A percentile compares a stretch with the other conserved stretches of the same genome.
Conservation (phyloP, 495 filamentous ascomycete genomes). For the Tuber umbilicatum region DNA sequence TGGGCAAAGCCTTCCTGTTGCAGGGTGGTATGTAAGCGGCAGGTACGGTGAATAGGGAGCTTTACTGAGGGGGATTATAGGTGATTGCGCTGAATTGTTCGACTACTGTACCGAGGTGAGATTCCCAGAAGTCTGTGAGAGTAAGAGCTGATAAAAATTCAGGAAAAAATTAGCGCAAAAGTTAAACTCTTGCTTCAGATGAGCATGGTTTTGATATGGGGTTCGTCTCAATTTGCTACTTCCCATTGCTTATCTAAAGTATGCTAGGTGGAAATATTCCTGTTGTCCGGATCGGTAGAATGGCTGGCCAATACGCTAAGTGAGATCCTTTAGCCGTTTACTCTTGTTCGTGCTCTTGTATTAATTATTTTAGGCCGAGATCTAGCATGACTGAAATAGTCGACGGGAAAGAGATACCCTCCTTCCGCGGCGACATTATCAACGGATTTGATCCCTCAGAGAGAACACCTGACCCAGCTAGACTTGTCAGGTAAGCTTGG, state of each 20-base stretch:
- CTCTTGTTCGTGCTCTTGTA: background rate
- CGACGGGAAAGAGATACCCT: constrained; percentile 72
- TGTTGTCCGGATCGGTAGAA: constrained; percentile 87
- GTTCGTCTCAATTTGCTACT: constrained; percentile 37
- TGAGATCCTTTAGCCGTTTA: constrained; percentile 31
- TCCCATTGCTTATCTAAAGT: constrained; percentile 12
- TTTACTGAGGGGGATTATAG: constrained; percentile 35
- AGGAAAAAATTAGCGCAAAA: constrained; percentile 79
- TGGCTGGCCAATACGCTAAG: constrained; percentile 96
- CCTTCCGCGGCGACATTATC: constrained; percentile 90
- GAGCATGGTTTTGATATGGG: constrained; percentile 88
- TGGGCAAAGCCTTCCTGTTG: constrained; percentile 87
- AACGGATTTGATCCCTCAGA: constrained; percentile 74
- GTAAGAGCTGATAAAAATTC: constrained; percentile 14
- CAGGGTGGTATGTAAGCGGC: constrained; percentile 57
- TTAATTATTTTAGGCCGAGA: constrained; percentile 53
- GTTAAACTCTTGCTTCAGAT: constrained; percentile 95
- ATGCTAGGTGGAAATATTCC: constrained; percentile 66
- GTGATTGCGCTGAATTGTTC: constrained; percentile 95
- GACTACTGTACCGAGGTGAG: constrained; percentile 76
- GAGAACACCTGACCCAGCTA: constrained; percentile 67
- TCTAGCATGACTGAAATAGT: constrained; percentile 80
- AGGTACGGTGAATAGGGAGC: constrained; percentile 25
- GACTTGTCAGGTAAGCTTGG: constrained; percentile 60
- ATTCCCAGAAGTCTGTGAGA: background rate